Evolutionary conservation across 1,139 yeast genomes (phyloP).

Genomic region (Arxiozyma slooffiae): DNA sequence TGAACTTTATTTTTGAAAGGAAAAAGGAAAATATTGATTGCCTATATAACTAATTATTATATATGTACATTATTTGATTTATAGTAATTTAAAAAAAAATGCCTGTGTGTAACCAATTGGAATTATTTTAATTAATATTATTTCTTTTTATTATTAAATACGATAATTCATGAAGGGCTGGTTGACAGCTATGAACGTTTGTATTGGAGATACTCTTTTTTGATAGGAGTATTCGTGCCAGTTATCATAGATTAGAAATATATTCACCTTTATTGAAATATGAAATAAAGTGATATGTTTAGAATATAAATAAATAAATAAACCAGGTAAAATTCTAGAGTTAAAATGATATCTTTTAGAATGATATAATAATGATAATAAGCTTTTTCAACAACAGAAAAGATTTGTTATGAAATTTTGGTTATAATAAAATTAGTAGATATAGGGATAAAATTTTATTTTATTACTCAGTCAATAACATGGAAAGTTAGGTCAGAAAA

Average conservation of each 20-base stretch:
- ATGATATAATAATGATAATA: background rate
- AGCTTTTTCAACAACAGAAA: too few relatives aligned
- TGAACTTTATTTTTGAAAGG: too few relatives aligned
- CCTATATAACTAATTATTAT: too few relatives aligned
- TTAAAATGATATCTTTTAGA: background rate
- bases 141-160: too few relatives aligned
- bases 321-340: background rate
- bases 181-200: too few relatives aligned
- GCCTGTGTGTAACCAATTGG: background rate
- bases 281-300: background rate
- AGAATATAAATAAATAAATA: background rate
- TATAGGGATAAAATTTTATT: background rate
- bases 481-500: constrained; percentile 48
- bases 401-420: too few relatives aligned
- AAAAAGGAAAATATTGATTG: background rate
- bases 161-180: background rate
- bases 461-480: constrained; percentile 8
- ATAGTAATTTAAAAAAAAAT: too few relatives aligned
- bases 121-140: too few relatives aligned
- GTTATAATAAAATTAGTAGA: too few relatives aligned
- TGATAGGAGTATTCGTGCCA: background rate
- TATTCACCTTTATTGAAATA: background rate
- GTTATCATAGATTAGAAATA: too few relatives aligned
- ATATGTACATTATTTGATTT: too few relatives aligned
- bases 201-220: background rate